These are phyloP conservation scores for Schizopora paradoxa DNA, from an alignment of 1,284 basidiomycete species.

Conservation along the genomic window DNA sequence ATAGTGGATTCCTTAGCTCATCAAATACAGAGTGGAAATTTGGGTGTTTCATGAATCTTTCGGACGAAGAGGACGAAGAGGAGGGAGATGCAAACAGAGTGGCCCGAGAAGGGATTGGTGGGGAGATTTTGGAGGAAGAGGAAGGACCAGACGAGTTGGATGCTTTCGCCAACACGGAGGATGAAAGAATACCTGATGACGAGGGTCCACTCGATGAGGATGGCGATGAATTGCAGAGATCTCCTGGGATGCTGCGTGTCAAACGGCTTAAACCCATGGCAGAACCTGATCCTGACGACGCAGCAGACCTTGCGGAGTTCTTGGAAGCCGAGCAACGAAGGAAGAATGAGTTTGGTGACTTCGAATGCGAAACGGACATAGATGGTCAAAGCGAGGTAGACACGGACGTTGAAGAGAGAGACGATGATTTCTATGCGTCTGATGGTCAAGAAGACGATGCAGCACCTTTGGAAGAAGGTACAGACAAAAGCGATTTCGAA, in stretches of 20 bases:
- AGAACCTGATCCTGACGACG: conserved; percentile 43
- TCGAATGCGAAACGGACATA: conserved; percentile 29
- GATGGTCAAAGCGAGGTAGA: conserved; percentile 12
- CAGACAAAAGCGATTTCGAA: too few species aligned
- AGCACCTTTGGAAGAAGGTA: not conserved
- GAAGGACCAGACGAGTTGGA: conserved; percentile 39
- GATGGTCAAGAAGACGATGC: conserved; percentile 1
- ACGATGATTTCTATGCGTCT: conserved; percentile 20
- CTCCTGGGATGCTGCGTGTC: not conserved
- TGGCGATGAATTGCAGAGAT: conserved; percentile 21
- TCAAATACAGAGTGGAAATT: conserved; percentile 37
- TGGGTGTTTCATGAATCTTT: conserved; percentile 37
- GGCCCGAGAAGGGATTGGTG: conserved; percentile 27
- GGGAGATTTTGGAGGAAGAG: conserved; percentile 27
- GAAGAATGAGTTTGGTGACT: conserved; percentile 42
- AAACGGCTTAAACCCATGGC: conserved; percentile 37
- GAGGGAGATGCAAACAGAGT: conserved; percentile 25
- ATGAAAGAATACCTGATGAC: conserved; percentile 30
- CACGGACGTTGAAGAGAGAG: conserved; percentile 23
- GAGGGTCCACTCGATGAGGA: conserved; percentile 17
- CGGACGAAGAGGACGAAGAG: conserved; percentile 20
- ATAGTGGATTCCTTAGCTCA: conserved; percentile 57
- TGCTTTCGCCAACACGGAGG: conserved; percentile 32
- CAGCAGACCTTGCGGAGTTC: conserved; percentile 58
- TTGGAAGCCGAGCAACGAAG: conserved; percentile 53